Base-by-base conservation (phyloP, 371 early-diverging fungal species). In the Saksenaea vasiformis region DNA sequence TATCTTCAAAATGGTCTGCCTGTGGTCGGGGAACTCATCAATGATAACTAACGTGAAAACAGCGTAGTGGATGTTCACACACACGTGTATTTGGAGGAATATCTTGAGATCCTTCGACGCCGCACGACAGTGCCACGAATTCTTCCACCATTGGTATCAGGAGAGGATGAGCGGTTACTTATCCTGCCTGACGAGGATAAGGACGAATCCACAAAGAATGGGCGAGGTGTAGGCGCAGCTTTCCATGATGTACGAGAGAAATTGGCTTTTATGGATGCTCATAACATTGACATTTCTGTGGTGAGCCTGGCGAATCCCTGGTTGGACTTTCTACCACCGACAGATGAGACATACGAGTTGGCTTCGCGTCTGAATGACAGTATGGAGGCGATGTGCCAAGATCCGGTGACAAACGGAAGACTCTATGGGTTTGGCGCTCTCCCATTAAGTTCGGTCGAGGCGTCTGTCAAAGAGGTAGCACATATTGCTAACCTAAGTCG, bases 341-440 rank as follows among this genome's bases (percentile, higher is more conserved):
- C 61, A 5, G 35, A 55, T 17, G 54, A 64, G 5, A 69, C 76
- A 3, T 39, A 39, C 4, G 55, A 67, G 2, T 44, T 69, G 14
- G 79, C 79, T 1, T 51, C 27, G 0, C 58, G 68, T 10, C 22
- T 76, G 34, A 78, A 78, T 66, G 13, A 63, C 1, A 69, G 70
- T 10, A 67, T 78, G 59, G 60, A 73, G 11, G 37, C 10, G 10
- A 44, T 69, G 47, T 78, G 79, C 38, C 44, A 43, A 11, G 58
- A 69, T n/a, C 39, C 54, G n/a, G 26, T 34, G 10, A 62, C 66
- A 11, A 11, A 54, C 1, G 69, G 61, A 7, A 60, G 61, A 8
- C 64, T 79, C 3, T 77, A 63, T 43, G 77, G 73, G 9, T 66
- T 79, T 36, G 79, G 78, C 4, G 66, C 71, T 2, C 60, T 79